Evolutionary conservation across 495 filamentous ascomycete species (phyloP), one percentile per base, ranked within the genome.

Genomic region (Penicillium maclennaniae): DNA sequence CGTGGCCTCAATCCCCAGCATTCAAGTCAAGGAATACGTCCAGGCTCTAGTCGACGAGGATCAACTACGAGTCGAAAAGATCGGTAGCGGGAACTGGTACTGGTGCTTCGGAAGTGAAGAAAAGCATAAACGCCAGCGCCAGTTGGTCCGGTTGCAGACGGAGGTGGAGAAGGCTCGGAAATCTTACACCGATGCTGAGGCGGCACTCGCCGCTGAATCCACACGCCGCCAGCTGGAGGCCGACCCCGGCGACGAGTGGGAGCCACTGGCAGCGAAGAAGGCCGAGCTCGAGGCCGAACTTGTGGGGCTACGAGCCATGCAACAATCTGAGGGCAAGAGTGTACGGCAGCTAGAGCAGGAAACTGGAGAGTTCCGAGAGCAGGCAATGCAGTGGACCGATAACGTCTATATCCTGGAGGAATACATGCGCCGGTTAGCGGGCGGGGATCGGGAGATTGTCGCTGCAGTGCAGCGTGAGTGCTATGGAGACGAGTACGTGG

Each of bases 31-130:
- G 66, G 85, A 88, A 54, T 86, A 81, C 64, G 72, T 89, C 27
- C 82, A 86, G 65, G 73, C 75, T 6, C 71, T 89, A 4, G 63
- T 67, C 0, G 85, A 90, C 55, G 87, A 91, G 42, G 73, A 75
- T 51, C 79, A 79, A 52, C 78, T 91, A 50, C 80, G 76, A 10
- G 83, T 88, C 15, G 87, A 91, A 73, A 90, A 89, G 71, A 90
- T 91, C 60, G 87, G 87, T 50, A 86, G 78, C 49, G 86, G 83
- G 15, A 90, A 91, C 62, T 91, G 87, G 87, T 91, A 89, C 71
- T 91, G 87, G 87, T 78, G 75, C 53, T 91, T 91, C 62, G 66
- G 67, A 27, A 81, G 75, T 45, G 87, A 89, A 36, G 83, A 82
- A 53, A 83, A 79, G 65, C 77, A 77, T 38, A 65, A 65, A 15